These are phyloP conservation scores for Daldinia loculata DNA, from an alignment of 495 filamentous ascomycete genomes.

Conservation along the genomic window DNA sequence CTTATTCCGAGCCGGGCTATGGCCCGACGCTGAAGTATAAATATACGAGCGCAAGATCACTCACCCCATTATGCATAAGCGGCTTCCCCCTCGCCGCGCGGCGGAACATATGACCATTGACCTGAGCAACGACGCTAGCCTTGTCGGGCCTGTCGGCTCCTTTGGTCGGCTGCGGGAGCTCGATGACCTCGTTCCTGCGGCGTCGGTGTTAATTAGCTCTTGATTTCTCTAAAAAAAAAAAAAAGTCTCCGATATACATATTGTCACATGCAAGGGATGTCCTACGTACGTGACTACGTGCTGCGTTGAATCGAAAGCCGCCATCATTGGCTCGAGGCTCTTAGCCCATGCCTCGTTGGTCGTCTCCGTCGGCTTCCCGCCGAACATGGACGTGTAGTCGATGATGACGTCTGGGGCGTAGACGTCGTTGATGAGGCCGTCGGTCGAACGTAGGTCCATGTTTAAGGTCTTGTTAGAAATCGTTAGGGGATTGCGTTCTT, in stretches of 20 bases:
- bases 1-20: too few species aligned
- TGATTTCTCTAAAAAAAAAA: background rate
- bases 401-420: conserved; percentile 38
- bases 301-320: background rate
- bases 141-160: background rate
- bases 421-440: conserved; percentile 29
- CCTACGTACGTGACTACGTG: background rate
- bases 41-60: background rate
- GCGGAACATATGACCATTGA: background rate
- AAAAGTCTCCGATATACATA: background rate
- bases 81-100: background rate
- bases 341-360: conserved; percentile 37
- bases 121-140: background rate
- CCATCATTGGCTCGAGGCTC: background rate
- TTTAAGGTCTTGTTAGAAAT: background rate
- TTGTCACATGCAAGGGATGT: background rate
- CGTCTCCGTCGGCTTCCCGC: conserved; percentile 36
- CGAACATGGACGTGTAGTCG: conserved; percentile 48
- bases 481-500: background rate
- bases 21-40: too few species aligned
- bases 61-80: background rate
- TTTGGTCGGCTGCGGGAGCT: background rate
- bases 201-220: background rate
- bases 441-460: background rate
- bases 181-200: background rate